Conservation (phyloP, 164 flowering plant genomes). For the Paratinospora sagittata region DNA sequence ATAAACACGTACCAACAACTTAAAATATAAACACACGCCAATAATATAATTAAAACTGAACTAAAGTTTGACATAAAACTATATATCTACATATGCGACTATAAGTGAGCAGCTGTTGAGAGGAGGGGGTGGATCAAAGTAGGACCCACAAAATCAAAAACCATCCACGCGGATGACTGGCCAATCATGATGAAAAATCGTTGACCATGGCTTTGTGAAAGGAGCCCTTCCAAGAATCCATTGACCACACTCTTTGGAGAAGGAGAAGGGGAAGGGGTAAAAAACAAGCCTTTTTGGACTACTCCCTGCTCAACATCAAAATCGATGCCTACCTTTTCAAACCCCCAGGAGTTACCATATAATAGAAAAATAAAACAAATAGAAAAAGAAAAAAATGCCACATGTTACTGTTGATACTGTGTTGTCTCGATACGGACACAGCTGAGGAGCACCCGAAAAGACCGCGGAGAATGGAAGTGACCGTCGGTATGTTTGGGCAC, state of each 20-base stretch:
- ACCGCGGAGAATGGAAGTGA: not conserved
- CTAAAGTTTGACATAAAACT: too few relatives aligned
- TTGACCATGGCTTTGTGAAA: not conserved
- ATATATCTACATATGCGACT: too few relatives aligned
- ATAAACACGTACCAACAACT: too few relatives aligned
- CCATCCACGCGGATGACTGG: not conserved
- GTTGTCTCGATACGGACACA: not conserved
- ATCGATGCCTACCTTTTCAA: too few relatives aligned
- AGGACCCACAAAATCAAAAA: not conserved
- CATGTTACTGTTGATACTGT: not conserved
- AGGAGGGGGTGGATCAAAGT: not conserved
- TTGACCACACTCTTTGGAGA: too few relatives aligned
- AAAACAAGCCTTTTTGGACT: too few relatives aligned
- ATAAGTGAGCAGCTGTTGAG: not conserved
- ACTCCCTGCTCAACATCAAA: too few relatives aligned
- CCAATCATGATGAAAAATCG: not conserved
- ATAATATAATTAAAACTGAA: too few relatives aligned
- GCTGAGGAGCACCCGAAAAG: conserved; percentile 2
- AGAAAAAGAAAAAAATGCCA: not conserved
- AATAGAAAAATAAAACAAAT: not conserved
- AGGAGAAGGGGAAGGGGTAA: too few relatives aligned
- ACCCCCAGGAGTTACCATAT: too few relatives aligned
- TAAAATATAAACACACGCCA: too few relatives aligned
- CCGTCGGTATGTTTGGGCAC: not conserved
- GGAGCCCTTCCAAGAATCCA: too few relatives aligned